phyloP scores from a whole-genome alignment of 805 yeast genomes.

The Sporopachydermia quercuum region DNA sequence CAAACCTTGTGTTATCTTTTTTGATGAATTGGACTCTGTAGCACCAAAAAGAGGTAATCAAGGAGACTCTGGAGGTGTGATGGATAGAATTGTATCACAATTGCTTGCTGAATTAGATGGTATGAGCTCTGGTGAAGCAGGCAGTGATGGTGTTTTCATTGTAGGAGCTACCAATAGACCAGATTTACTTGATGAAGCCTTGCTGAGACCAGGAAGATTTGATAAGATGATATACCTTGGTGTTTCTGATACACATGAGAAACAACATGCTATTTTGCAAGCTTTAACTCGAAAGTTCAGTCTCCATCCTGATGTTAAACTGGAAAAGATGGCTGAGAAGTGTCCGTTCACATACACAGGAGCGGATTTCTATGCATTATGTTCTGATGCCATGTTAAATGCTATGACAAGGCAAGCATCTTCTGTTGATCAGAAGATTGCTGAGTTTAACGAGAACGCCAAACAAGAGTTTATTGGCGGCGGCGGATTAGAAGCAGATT shows the following conservation, averaged over 20 bases:
- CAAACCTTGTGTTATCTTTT: constrained; percentile 92
- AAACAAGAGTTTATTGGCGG: constrained; percentile 14
- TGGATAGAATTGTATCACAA: constrained; percentile 97
- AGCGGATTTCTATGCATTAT: constrained; percentile 93
- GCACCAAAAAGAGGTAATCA: constrained; percentile 98
- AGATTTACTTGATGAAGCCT: constrained; percentile 85
- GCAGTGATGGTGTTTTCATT: constrained; percentile 83
- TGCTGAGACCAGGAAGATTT: constrained; percentile 74
- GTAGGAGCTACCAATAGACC: constrained; percentile 99
- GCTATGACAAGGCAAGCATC: constrained; percentile 88
- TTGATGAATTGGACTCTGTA: constrained; percentile 94
- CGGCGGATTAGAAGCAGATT: constrained; percentile 6
- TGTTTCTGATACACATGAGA: constrained; percentile 78
- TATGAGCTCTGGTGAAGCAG: constrained; percentile 64
- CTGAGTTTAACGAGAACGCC: constrained; percentile 27
- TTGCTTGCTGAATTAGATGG: constrained; percentile 91
- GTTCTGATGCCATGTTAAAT: constrained; percentile 90
- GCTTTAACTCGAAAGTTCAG: constrained; percentile 80
- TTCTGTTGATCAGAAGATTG: constrained; percentile 53
- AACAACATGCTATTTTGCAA: constrained; percentile 71
- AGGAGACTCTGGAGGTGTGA: constrained; percentile 97
- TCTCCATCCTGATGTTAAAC: constrained; percentile 43
- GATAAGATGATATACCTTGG: constrained; percentile 93
- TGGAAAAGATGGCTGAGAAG: constrained; percentile 40
- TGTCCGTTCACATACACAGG: constrained; percentile 94